These are phyloP conservation scores for Rhodosporidiobolus odoratus DNA, from an alignment of 768 basidiomycete genomes.

Conservation along the genomic window DNA sequence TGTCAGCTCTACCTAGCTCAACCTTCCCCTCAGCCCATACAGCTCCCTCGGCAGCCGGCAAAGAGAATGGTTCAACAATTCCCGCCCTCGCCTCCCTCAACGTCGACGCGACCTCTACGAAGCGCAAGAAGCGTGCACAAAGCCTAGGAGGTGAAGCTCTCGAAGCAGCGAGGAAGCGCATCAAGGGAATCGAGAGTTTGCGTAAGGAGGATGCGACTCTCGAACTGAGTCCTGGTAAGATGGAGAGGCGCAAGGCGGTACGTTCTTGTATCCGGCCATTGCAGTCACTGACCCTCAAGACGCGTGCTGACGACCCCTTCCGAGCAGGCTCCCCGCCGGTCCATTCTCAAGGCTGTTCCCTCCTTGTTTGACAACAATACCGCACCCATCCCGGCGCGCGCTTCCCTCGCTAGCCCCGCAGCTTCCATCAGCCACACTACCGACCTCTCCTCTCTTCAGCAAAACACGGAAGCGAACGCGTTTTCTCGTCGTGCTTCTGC, in stretches of 20 bases:
- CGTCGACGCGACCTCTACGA: not conserved
- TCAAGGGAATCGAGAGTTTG: not conserved
- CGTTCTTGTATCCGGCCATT: not conserved
- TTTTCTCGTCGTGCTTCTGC: not conserved
- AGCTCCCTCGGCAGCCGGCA: not conserved
- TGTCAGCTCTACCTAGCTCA: not conserved
- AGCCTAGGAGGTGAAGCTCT: constrained; percentile 38
- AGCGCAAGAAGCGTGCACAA: constrained; percentile 38
- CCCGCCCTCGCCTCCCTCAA: not conserved
- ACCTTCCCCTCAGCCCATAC: not conserved
- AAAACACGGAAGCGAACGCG: not conserved
- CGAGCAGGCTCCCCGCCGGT: constrained; percentile 37
- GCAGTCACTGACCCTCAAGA: not conserved
- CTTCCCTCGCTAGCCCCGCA: not conserved
- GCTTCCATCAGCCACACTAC: constrained; percentile 16
- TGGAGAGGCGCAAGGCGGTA: constrained; percentile 23
- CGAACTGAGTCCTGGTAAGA: constrained; percentile 31
- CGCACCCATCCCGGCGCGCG: constrained; percentile 1
- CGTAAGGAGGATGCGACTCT: constrained; percentile 5
- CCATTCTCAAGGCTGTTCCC: constrained; percentile 36
- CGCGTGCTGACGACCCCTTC: not conserved
- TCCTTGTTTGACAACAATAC: constrained; percentile 19
- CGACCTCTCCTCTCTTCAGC: constrained; percentile 15
- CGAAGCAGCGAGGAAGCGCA: constrained; percentile 17
- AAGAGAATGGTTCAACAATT: constrained; percentile 25